Base-by-base conservation (phyloP, 2,329 filamentous ascomycete genomes). In the Fusarium udum region DNA sequence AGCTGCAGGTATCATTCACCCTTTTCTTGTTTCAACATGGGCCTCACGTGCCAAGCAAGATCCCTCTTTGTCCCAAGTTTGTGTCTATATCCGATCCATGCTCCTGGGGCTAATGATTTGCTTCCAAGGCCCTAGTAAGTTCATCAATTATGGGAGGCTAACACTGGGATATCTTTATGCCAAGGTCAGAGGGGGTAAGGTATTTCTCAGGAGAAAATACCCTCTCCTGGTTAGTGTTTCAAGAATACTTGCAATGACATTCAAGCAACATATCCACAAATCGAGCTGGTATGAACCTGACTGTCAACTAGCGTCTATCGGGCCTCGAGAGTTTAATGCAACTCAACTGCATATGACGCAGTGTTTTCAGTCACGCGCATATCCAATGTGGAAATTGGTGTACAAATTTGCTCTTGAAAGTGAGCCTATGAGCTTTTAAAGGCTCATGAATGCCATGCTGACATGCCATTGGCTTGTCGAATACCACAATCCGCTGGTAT, bases 241-340 rank as follows among this genome's bases (percentile, higher is more conserved):
- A 59, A 57, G n/a, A n/a, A 42, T 43, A 42, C 45, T 48, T 28
- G 28, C 37, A 49, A 42, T 20, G 20, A 24, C 20, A 34, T 26
- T 16, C 42, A 40, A 53, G 37, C 36, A 42, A 14, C 22, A 69
- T 65, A 70, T 60, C 66, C 66, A 70, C 66, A 69, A 52, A 59
- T 64, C 37, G 32, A 62, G 60, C 43, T 69, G 40, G 34, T 48
- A 70, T 36, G n/a, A 69, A 60, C 67, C 52, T 70, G 66, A 55
- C 66, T 34, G 37, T 36, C 39, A 69, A 65, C 67, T 69, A 69
- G 67, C 60, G 66, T 65, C 59, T 53, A 66, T 71, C 42, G 31
- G 71, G 71, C 62, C 51, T 71, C 71, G 49, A 63, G 31, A 63
- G 43, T 34, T 64, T 57, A 71, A 73, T 74, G 71, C 55, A 74